Evolutionary conservation across 768 basidiomycete genomes (phyloP).

Genomic region (Amanita phalloides): DNA sequence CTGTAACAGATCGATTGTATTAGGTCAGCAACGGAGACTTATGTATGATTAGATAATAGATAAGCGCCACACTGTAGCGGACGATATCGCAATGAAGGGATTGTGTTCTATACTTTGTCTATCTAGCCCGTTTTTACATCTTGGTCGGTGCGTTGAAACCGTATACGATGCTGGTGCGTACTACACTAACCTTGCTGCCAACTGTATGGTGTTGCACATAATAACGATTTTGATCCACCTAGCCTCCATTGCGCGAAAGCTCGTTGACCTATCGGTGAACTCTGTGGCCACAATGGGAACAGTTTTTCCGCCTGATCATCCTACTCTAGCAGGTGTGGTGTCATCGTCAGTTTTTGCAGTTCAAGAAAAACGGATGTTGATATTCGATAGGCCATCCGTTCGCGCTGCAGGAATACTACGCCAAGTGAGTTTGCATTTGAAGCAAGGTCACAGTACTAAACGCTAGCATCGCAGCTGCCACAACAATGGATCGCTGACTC

Average conservation of each 20-base stretch:
- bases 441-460: no score
- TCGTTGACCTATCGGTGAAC: constrained; percentile 25
- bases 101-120: background rate
- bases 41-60: no score
- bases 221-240: background rate
- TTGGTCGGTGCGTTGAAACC: constrained; percentile 22
- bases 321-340: constrained; percentile 24
- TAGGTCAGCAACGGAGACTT: no score
- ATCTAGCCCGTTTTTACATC: background rate
- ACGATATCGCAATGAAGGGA: background rate
- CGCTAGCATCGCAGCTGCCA: constrained; percentile 25
- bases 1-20: background rate
- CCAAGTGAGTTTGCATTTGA: constrained; percentile 14
- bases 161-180: constrained; percentile 37
- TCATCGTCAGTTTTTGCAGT: background rate
- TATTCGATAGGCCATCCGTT: constrained; percentile 29
- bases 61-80: no score
- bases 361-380: background rate
- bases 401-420: constrained; percentile 44
- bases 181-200: background rate
- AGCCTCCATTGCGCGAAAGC: constrained; percentile 32
- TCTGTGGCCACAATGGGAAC: constrained; percentile 42
- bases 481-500: constrained; percentile 38
- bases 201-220: background rate
- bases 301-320: constrained; percentile 30